Percentiles rank a stretch among this genome's conserved stretches.
Evolutionary conservation across 2,329 filamentous ascomycete species (phyloP).

Genomic region (Microdochium trichocladiopsis): DNA sequence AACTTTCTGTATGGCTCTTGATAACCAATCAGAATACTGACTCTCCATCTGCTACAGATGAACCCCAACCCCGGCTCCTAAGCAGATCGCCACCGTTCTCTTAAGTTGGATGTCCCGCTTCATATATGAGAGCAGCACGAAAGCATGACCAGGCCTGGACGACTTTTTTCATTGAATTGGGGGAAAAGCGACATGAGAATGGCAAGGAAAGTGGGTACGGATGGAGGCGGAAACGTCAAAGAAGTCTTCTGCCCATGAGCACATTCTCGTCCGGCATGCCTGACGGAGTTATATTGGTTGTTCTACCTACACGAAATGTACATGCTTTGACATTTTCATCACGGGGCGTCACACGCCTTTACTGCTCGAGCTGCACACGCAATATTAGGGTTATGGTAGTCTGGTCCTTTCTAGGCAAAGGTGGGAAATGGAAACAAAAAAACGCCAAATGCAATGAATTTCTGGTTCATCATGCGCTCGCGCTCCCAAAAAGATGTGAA

Average conservation of each 20-base stretch:
- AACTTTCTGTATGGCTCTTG: background rate
- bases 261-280: background rate
- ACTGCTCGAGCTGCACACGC: background rate
- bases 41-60: slow-evolving; percentile 19
- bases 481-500: too few relatives aligned
- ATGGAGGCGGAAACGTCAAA: background rate
- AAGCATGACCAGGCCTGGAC: background rate
- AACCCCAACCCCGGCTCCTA: slow-evolving; percentile 33
- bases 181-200: background rate
- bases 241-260: background rate
- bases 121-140: background rate
- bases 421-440: background rate
- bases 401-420: background rate
- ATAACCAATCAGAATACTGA: background rate
- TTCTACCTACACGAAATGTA: background rate
- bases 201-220: background rate
- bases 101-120: background rate
- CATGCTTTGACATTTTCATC: background rate
- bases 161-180: background rate
- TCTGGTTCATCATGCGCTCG: background rate
- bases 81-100: slow-evolving; percentile 9
- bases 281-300: slow-evolving; percentile 1
- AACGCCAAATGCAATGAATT: background rate
- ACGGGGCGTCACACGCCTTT: background rate
- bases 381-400: background rate